Conservation (phyloP, 73 alveolate genomes). For the Effrenium voratum region DNA sequence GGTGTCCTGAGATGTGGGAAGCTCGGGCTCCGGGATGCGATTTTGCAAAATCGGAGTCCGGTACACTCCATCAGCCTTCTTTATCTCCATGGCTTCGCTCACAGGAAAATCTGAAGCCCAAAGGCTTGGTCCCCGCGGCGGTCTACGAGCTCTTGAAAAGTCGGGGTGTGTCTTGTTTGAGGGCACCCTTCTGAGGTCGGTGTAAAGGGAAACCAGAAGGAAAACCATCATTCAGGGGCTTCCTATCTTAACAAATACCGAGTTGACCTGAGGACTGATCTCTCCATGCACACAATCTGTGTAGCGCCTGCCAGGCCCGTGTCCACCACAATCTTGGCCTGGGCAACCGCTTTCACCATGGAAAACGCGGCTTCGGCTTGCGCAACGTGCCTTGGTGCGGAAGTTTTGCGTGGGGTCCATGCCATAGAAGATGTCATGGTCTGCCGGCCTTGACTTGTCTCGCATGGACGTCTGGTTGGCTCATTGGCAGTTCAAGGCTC, state of each 20-base stretch:
- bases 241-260: too few relatives aligned
- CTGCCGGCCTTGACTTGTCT: conserved; percentile 50
- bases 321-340: conserved; percentile 86
- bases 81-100: too few relatives aligned
- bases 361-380: neutral
- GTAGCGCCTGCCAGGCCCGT: conserved; percentile 69
- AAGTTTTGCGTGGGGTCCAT: conserved; percentile 94
- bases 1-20: neutral
- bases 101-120: too few relatives aligned
- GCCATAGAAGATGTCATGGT: conserved; percentile 68
- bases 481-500: too few relatives aligned
- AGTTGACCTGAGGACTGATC: too few relatives aligned
- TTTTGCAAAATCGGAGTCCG: conserved; percentile 69
- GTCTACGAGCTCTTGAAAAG: too few relatives aligned
- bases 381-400: conserved; percentile 48
- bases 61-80: conserved; percentile 73
- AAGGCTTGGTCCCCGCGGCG: too few relatives aligned
- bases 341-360: neutral
- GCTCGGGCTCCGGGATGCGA: conserved; percentile 75
- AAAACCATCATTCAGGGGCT: too few relatives aligned
- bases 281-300: neutral
- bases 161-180: too few relatives aligned
- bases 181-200: too few relatives aligned
- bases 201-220: too few relatives aligned
- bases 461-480: too few relatives aligned